Base-by-base conservation (phyloP, 2,329 filamentous ascomycete species). In the Didymella pomorum region DNA sequence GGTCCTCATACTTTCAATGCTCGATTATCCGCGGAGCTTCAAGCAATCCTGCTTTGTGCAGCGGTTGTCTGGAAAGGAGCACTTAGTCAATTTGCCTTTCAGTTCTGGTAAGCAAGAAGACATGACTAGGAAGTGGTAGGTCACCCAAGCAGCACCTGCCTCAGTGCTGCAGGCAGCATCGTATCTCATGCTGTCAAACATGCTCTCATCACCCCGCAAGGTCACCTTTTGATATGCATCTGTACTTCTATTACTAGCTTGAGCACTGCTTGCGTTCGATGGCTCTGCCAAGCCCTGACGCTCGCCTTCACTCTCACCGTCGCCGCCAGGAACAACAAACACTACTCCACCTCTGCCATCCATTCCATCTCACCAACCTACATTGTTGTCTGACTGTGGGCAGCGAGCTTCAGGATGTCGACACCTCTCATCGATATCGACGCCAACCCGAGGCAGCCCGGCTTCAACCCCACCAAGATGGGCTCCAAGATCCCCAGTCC, bases 401-500 rank as follows among this genome's bases (percentile, higher is more conserved):
- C 45, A 35, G 33, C 21, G 7, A 53, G 29, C 25, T 48, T 21
- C 25, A 49, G n/a, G 28, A 67, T 64, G 63, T 58, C 60, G 14
- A 52, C 52, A 26, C 50, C 62, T n/a, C 56, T 64, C 14, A 20
- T 56, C 11, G 56, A 63, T 21, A 54, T 55, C 33, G 58, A 66
- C 29, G 45, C 50, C 16, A 58, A 61, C 28, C 31, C 58, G n/a
- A 54, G 50, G 44, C 51, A 57, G 35, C 28, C 52, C 31, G 49
- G 41, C 37, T 42, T 57, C 41, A 62, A 33, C 14, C 14, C 41
- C 1, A 33, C 39, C 33, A 51, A 55, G 16, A 58, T 50, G 31
- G 41, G 41, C 12, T 64, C 63, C 12, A 65, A 60, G 21, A 67
- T 61, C 25, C 53, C 64, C 21, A 58, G 43, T 28, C 58, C 48